phyloP scores from a whole-genome alignment of 2,329 filamentous ascomycete species.

The Hypoxylon sp. region DNA sequence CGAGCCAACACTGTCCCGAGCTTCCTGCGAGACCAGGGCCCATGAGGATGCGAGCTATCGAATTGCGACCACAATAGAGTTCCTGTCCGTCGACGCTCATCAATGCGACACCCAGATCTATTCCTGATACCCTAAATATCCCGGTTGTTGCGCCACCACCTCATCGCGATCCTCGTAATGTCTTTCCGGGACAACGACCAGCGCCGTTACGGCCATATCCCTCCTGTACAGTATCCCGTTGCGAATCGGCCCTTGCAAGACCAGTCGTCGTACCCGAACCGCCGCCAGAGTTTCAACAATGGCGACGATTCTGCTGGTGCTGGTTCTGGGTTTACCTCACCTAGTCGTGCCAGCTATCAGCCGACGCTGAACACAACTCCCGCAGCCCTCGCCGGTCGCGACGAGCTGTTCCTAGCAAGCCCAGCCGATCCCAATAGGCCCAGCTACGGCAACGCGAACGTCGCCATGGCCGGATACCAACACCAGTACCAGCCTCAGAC shows the following conservation, averaged over 20 bases:
- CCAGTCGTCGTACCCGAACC: slow-evolving; percentile 51
- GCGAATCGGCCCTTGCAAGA: slow-evolving; percentile 51
- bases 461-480: slow-evolving; percentile 60
- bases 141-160: slow-evolving; percentile 20
- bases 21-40: slow-evolving; percentile 17
- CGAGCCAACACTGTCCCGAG: slow-evolving; percentile 24
- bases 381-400: slow-evolving; percentile 50
- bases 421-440: slow-evolving; percentile 49
- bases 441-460: slow-evolving; percentile 54
- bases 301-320: slow-evolving; percentile 75
- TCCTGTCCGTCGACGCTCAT: slow-evolving; percentile 22
- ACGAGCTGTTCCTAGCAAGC: slow-evolving; percentile 71
- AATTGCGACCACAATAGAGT: slow-evolving; percentile 28
- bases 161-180: slow-evolving; percentile 52
- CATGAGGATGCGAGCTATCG: slow-evolving; percentile 28
- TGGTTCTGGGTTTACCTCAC: slow-evolving; percentile 56
- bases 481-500: slow-evolving; percentile 58
- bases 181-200: slow-evolving; percentile 70
- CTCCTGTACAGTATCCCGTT: slow-evolving; percentile 69
- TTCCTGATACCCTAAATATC: slow-evolving; percentile 23
- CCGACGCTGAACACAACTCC: slow-evolving; percentile 44
- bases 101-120: slow-evolving; percentile 33
- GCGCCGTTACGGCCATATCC: slow-evolving; percentile 71
- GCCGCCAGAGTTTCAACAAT: slow-evolving; percentile 76
- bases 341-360: slow-evolving; percentile 44